Conservation (phyloP, 257 asterid species). For the Gentiana dahurica region DNA sequence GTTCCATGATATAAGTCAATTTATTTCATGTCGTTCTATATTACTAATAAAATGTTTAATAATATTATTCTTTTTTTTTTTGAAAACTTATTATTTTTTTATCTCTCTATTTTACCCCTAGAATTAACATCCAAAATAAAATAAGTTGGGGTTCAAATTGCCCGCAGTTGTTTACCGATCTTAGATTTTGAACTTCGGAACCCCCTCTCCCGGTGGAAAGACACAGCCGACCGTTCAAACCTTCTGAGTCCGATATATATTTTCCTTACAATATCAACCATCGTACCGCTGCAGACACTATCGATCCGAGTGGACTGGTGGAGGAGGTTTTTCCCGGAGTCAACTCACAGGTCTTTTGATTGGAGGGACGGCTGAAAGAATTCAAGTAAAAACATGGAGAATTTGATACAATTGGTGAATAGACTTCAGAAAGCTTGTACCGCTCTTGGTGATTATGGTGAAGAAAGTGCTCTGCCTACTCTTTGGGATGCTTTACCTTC, state of each 20-base stretch:
- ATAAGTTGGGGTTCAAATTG: too few relatives aligned
- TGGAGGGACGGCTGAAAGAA: not conserved
- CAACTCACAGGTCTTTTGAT: slow-evolving; percentile 23
- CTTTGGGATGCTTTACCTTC: slow-evolving; percentile 97
- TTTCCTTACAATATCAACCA: slow-evolving; percentile 4
- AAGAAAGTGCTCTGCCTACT: slow-evolving; percentile 79
- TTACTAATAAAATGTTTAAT: too few relatives aligned
- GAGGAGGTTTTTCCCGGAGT: slow-evolving; percentile 13
- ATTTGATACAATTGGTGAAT: slow-evolving; percentile 71
- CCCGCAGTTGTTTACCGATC: too few relatives aligned
- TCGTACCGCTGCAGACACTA: not conserved
- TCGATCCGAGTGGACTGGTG: slow-evolving; percentile 1
- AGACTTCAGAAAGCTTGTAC: slow-evolving; percentile 94
- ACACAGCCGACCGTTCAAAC: not conserved
- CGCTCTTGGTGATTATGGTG: slow-evolving; percentile 92
- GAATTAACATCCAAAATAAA: too few relatives aligned
- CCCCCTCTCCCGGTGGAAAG: too few relatives aligned
- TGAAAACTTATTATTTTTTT: too few relatives aligned
- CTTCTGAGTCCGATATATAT: not conserved
- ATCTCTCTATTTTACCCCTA: too few relatives aligned
- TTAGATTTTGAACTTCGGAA: not conserved
- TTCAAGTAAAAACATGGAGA: slow-evolving; percentile 47
- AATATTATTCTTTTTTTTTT: too few relatives aligned
- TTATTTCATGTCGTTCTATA: too few relatives aligned
- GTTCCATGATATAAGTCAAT: too few relatives aligned